Percentiles rank a stretch among this genome's conserved stretches.
These are phyloP conservation scores for Rugosomyces carneus DNA, from an alignment of 1,284 basidiomycete species.

Conservation along the genomic window DNA sequence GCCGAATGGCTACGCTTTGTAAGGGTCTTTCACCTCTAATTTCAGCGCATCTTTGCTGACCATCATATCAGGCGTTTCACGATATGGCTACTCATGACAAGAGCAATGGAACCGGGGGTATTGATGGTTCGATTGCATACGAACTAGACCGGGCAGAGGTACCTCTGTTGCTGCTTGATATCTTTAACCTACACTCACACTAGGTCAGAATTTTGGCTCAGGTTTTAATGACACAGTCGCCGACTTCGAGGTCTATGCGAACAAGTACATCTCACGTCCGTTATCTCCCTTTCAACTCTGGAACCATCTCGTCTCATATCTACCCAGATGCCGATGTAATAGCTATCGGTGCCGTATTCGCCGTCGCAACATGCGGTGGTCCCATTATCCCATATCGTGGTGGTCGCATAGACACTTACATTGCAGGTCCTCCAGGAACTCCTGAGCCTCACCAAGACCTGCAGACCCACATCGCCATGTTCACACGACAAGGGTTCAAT, in stretches of 20 bases:
- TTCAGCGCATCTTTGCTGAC: background rate
- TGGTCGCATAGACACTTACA: conserved; percentile 24
- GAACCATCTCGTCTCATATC: background rate
- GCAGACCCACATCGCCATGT: conserved; percentile 19
- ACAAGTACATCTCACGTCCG: conserved; percentile 35
- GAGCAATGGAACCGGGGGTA: conserved; percentile 24
- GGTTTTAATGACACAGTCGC: conserved; percentile 26
- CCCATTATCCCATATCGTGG: conserved; percentile 26
- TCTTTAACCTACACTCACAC: background rate
- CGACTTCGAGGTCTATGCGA: conserved; percentile 35
- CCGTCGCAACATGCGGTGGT: conserved; percentile 24
- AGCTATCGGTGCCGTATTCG: conserved; percentile 23
- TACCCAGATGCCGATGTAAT: conserved; percentile 24
- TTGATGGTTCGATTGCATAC: conserved; percentile 29
- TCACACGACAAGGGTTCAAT: conserved; percentile 23
- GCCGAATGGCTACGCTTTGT: conserved; percentile 43
- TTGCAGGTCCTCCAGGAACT: conserved; percentile 22
- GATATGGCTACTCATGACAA: conserved; percentile 25
- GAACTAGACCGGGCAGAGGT: conserved; percentile 24
- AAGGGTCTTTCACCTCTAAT: conserved; percentile 9
- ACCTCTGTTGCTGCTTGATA: background rate
- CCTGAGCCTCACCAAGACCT: conserved; percentile 26
- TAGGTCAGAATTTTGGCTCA: conserved; percentile 20
- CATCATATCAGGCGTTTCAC: conserved; percentile 20
- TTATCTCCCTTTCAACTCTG: conserved; percentile 4